phyloP scores from a whole-genome alignment of 1,139 yeast genomes.

The Debaryomyces nepalensis region DNA sequence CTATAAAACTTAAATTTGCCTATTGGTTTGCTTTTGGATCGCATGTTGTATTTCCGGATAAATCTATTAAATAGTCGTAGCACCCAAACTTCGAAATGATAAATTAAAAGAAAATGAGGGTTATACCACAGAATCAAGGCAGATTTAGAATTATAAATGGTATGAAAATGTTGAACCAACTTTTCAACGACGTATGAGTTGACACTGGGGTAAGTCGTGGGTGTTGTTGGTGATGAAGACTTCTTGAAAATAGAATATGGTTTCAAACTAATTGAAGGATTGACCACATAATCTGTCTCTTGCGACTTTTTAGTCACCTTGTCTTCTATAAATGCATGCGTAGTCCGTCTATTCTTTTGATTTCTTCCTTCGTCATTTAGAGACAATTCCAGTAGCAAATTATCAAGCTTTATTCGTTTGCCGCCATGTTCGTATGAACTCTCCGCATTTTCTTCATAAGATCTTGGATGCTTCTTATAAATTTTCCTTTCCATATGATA shows the following conservation, averaged over 20 bases:
- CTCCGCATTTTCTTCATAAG: slow-evolving; percentile 21
- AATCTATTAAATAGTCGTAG: slow-evolving; percentile 45
- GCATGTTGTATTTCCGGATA: slow-evolving; percentile 34
- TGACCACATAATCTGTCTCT: slow-evolving; percentile 18
- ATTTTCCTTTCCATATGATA: neutral
- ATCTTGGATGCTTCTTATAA: slow-evolving; percentile 19
- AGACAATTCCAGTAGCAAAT: slow-evolving; percentile 23
- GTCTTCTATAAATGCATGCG: slow-evolving; percentile 10
- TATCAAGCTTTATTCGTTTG: slow-evolving; percentile 32
- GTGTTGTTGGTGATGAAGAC: slow-evolving; percentile 7
- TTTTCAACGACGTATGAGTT: slow-evolving; percentile 33
- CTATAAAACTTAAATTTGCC: slow-evolving; percentile 28
- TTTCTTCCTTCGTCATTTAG: slow-evolving; percentile 18
- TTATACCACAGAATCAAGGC: slow-evolving; percentile 31
- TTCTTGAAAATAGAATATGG: slow-evolving; percentile 19
- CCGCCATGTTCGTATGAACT: slow-evolving; percentile 16
- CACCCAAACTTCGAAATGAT: slow-evolving; percentile 42
- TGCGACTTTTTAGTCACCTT: neutral
- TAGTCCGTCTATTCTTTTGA: neutral
- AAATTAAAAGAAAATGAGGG: slow-evolving; percentile 28
- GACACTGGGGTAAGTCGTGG: slow-evolving; percentile 15
- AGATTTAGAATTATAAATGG: slow-evolving; percentile 21
- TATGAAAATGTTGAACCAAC: slow-evolving; percentile 29
- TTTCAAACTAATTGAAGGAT: slow-evolving; percentile 21
- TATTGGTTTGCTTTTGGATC: slow-evolving; percentile 21